Evolutionary conservation across 139 green algal genomes (phyloP), one percentile per base, ranked within the genome.

Genomic region (Closterium sp.): DNA sequence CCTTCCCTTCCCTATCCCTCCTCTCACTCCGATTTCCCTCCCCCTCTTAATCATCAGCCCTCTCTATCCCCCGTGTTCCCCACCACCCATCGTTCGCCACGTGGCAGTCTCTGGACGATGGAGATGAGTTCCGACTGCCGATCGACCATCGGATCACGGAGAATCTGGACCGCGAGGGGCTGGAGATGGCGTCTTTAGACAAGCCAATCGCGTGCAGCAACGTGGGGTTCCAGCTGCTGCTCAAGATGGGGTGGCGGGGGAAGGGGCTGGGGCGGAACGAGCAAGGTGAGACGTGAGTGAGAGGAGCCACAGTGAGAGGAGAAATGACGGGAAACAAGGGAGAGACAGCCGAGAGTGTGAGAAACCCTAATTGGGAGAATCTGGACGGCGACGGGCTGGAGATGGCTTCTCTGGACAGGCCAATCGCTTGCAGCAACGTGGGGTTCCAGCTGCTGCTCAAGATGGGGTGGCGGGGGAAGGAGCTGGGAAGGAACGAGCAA

Each of bases 381-480:
- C 32, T 3, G 87, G 92, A 96, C 70, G 92, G 92, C 32, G 88
- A 92, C 0, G 91, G 87, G 1, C 88, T 96, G 1, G 45, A 95
- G 45, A 70, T 92, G n/a, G 92, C 93, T 2, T 92, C 85, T 1
- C 30, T 95, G 9, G 93, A 96, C 50, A 92, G 85, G 6, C 87
- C 90, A 17, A 96, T 97, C 45, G 87, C 95, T 1, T 88, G 70
- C 24, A 90, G 28, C 79, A 99, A 99, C 93, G 94, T 97, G 9
- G 97, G 97, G 42, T 98, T 96, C 93, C 92, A 94, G 45, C 92
- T 98, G 94, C 94, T 98, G 91, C 95, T 96, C 90, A 96, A 95
- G 28, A 97, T 98, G 97, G 97, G 97, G 9, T 98, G 97, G 97
- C 95, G 91, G 42, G 97, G 97, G 30, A 96, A 94, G 86, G 97